phyloP scores from a whole-genome alignment of 345 rosid genomes.

The Eucalyptus regnans region DNA sequence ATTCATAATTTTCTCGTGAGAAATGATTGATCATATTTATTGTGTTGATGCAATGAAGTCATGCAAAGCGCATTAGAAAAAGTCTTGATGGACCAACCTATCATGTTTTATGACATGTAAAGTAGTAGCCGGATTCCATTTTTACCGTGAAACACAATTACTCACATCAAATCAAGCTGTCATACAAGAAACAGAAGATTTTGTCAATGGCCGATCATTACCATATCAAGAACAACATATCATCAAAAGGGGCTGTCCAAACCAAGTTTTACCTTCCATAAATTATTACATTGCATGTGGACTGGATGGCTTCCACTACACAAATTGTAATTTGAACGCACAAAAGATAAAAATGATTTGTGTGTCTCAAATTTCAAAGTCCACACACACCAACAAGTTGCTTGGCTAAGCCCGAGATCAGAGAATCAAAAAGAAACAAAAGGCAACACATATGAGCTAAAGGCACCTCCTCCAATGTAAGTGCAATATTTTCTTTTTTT shows the following conservation, averaged over 20 bases:
- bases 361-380: background rate
- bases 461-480: background rate
- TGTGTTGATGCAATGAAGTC: background rate
- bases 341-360: background rate
- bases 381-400: background rate
- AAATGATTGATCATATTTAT: background rate
- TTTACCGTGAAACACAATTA: background rate
- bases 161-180: background rate
- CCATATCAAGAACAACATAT: background rate
- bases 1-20: background rate
- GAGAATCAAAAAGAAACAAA: background rate
- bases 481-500: background rate
- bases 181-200: background rate
- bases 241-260: background rate
- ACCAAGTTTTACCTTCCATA: background rate
- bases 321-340: background rate
- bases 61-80: background rate
- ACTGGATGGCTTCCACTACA: background rate
- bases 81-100: background rate
- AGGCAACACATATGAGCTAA: background rate
- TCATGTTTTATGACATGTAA: background rate
- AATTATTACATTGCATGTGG: background rate
- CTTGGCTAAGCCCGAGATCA: background rate
- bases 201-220: background rate
- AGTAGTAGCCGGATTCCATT: background rate